Conservation (phyloP, 2,329 filamentous ascomycete genomes). For the Endothia cerciana region DNA sequence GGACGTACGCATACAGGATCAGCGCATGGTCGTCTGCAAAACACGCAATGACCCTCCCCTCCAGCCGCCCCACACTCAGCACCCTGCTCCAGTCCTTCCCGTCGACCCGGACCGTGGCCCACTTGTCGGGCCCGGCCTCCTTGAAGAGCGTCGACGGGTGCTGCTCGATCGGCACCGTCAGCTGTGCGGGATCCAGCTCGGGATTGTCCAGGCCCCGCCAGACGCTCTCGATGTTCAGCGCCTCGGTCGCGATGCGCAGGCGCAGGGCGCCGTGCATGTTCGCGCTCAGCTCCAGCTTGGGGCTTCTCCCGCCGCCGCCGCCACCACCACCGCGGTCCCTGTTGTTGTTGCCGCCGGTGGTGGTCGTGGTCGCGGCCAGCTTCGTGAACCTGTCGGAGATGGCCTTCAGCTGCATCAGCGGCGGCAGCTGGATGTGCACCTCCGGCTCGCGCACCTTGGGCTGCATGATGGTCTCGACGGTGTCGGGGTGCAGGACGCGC, state of each 20-base stretch:
- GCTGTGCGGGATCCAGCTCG: constrained; percentile 77
- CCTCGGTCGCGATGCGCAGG: constrained; percentile 80
- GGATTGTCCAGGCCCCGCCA: constrained; percentile 90
- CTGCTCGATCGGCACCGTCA: constrained; percentile 72
- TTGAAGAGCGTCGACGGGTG: constrained; percentile 83
- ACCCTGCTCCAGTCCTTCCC: constrained; percentile 93
- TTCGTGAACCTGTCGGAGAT: constrained; percentile 96
- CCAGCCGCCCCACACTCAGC: constrained; percentile 87
- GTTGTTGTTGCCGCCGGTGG: constrained; percentile 30
- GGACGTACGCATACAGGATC: constrained; percentile 81
- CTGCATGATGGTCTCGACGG: constrained; percentile 92
- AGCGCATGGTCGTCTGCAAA: constrained; percentile 80
- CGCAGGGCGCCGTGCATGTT: constrained; percentile 92
- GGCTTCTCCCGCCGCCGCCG: constrained; percentile 38
- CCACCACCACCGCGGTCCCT: constrained; percentile 13
- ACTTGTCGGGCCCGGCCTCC: constrained; percentile 76
- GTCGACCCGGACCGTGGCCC: constrained; percentile 89
- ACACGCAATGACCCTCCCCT: constrained; percentile 90
- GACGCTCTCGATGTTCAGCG: constrained; percentile 79
- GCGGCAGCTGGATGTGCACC: constrained; percentile 89
- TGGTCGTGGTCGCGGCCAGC: constrained; percentile 57
- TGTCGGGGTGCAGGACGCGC: constrained; percentile 79
- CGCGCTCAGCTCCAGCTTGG: constrained; percentile 83
- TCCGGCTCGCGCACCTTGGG: constrained; percentile 89
- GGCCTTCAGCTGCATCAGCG: constrained; percentile 84